Evolutionary conservation across 345 rosid species (phyloP), one percentile per base, ranked within the genome.

Genomic region (Anastatica hierochuntica): DNA sequence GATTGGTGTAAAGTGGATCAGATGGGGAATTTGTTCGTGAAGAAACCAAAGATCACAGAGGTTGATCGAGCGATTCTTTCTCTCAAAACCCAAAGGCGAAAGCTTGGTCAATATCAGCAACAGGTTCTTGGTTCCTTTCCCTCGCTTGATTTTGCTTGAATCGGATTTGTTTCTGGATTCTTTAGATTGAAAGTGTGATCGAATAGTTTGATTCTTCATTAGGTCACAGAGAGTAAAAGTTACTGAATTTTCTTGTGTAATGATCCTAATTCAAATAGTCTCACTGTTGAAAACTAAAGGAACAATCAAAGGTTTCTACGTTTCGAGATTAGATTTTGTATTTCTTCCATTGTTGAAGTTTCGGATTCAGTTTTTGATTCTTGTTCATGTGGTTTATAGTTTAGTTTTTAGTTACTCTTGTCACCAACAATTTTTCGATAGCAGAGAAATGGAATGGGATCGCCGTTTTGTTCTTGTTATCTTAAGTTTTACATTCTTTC

Each of bases 41-140:
- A 92, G 86, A 92, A 78, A 72, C 95, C 97, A 5, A 85, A 92
- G 77, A 79, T 92, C 74, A 85, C 95, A 4, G 94, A 88, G 8
- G 90, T 92, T 12, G 98, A 92, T 73, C 77, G 77, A 58, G 98
- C 94, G 18, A 83, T 88, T 56, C 97, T 92, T 14, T 82, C 94
- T 49, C 95, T 92, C 67, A 92, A 92, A 74, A 88, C 95, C 67
- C 95, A 88, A 64, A 70, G 97, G 31, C 95, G 98, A 5, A 92
- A 92, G 73, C 95, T 92, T 62, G 97, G 70, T 14, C 80, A 83
- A 34, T 85, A 85, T 52, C 98, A 92, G 71, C 95, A 70, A 58
- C 84, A 83, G 96, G 96, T 90, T 49, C 9, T n/a, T 36, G 12
- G 10, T 57, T 39, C 36, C 14, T 29, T 15, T 21, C 49, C 45